phyloP scores from a whole-genome alignment of 192 early-diverging fungal genomes.

The Piromyces sp. region DNA sequence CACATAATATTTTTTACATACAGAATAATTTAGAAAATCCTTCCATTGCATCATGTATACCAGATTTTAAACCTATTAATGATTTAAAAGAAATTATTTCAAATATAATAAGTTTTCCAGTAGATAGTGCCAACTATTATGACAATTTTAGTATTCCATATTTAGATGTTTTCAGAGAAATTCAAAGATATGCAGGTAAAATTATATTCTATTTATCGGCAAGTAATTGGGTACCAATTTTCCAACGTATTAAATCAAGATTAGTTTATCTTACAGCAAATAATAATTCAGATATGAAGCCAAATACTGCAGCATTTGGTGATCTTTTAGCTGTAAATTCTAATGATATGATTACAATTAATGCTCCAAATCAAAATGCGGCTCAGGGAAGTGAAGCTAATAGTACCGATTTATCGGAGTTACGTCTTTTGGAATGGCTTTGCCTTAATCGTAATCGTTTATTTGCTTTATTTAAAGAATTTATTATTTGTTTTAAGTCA shows the following conservation, averaged over 20 bases:
- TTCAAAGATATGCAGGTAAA: constrained; percentile 64
- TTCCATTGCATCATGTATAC: background rate
- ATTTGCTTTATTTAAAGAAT: constrained; percentile 1
- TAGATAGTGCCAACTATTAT: constrained; percentile 13
- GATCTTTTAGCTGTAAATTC: background rate
- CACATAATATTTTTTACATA: constrained; percentile 11
- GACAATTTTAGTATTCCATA: constrained; percentile 1
- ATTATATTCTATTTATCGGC: constrained; percentile 75
- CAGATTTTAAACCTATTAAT: constrained; percentile 5
- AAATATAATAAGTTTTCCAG: constrained; percentile 19
- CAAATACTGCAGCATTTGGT: background rate
- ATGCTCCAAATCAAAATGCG: constrained; percentile 26
- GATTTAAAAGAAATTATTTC: constrained; percentile 17
- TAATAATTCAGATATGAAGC: background rate
- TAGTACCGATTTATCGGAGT: constrained; percentile 39
- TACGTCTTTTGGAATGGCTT: constrained; percentile 73
- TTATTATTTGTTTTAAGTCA: background rate
- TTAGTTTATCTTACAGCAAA: background rate
- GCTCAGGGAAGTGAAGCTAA: constrained; percentile 22
- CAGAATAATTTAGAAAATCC: background rate
- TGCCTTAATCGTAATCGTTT: constrained; percentile 59
- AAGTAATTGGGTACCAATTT: constrained; percentile 72
- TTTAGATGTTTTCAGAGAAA: constrained; percentile 43
- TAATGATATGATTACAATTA: constrained; percentile 23
- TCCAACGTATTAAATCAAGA: constrained; percentile 41